These are phyloP conservation scores for Kodamaea neixiangensis DNA, from an alignment of 805 yeast species.

Conservation along the genomic window DNA sequence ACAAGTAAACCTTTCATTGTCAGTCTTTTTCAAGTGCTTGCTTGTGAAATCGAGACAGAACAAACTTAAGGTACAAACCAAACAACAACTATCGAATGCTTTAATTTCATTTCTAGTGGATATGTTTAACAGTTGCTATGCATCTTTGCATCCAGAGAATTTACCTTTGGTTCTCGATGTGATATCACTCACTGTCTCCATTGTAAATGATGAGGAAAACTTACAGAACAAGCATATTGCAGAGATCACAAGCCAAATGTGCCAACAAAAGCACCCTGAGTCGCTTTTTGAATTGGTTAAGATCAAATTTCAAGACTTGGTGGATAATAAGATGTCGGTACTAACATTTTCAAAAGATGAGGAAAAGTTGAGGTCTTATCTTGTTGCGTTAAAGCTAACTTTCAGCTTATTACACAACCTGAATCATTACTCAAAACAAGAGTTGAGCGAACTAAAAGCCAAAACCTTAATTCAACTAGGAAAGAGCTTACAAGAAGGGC, in stretches of 20 bases:
- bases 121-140: slow-evolving; percentile 28
- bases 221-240: slow-evolving; percentile 11
- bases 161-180: slow-evolving; percentile 33
- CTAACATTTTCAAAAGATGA: slow-evolving; percentile 33
- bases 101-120: slow-evolving; percentile 25
- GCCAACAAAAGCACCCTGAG: background rate
- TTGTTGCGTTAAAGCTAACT: slow-evolving; percentile 34
- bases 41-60: slow-evolving; percentile 21
- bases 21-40: slow-evolving; percentile 31
- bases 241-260: slow-evolving; percentile 1
- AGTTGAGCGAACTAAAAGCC: background rate
- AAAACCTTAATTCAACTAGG: background rate
- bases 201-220: background rate
- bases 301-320: slow-evolving; percentile 25
- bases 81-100: slow-evolving; percentile 22
- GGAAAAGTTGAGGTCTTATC: slow-evolving; percentile 28
- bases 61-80: slow-evolving; percentile 24
- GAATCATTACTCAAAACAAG: slow-evolving; percentile 7
- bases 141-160: slow-evolving; percentile 33
- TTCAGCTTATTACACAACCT: slow-evolving; percentile 22
- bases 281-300: slow-evolving; percentile 3
- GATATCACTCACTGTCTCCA: slow-evolving; percentile 23
- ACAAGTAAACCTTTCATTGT: slow-evolving; percentile 37
- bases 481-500: background rate
- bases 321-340: slow-evolving; percentile 26